phyloP scores from a whole-genome alignment of 345 rosid genomes.

The Litchi chinensis region DNA sequence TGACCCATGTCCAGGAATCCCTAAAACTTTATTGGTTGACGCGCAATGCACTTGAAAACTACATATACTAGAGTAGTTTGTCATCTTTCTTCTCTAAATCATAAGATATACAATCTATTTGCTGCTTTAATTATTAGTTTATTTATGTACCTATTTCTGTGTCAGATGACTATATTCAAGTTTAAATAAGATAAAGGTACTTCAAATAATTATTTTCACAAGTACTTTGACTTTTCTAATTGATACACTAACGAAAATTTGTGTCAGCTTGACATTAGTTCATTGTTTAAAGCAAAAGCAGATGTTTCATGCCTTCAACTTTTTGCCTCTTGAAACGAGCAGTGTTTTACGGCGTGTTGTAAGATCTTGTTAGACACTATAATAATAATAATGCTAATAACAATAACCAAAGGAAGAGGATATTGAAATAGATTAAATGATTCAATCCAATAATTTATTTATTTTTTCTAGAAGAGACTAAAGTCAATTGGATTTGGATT shows the following conservation, averaged over 20 bases:
- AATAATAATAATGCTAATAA: too few relatives aligned
- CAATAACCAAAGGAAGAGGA: not conserved
- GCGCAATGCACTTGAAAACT: conserved; percentile 42
- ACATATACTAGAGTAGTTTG: too few relatives aligned
- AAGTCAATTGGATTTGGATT: not conserved
- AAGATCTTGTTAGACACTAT: not conserved
- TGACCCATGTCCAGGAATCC: conserved; percentile 54
- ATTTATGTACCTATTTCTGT: not conserved
- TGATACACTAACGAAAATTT: not conserved
- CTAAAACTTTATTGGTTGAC: conserved; percentile 56
- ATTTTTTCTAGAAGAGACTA: not conserved
- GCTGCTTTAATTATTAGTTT: conserved; percentile 17
- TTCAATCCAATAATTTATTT: too few relatives aligned
- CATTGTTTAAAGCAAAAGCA: not conserved
- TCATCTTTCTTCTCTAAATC: too few relatives aligned
- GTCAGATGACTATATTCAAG: too few relatives aligned
- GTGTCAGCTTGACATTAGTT: not conserved
- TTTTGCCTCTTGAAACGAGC: not conserved
- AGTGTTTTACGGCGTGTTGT: not conserved
- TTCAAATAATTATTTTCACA: not conserved
- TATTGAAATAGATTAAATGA: not conserved
- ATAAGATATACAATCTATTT: too few relatives aligned
- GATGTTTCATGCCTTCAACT: not conserved
- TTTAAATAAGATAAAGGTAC: not conserved
- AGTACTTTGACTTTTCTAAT: not conserved